These are phyloP conservation scores for Viridothelium virens DNA, from an alignment of 495 filamentous ascomycete species.

Conservation along the genomic window DNA sequence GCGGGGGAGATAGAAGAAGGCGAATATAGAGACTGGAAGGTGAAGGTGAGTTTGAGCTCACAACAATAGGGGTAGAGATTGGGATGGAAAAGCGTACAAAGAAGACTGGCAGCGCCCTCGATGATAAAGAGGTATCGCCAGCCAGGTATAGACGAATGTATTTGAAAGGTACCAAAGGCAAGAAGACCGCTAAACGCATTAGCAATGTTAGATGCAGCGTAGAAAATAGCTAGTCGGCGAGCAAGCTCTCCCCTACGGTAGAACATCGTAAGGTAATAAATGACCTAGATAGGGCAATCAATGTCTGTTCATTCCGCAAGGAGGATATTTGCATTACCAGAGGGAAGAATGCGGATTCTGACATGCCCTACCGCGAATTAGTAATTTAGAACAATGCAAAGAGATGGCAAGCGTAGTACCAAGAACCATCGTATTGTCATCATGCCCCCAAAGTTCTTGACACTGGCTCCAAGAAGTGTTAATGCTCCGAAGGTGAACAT, in stretches of 20 bases:
- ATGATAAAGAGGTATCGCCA: constrained; percentile 78
- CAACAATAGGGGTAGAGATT: constrained; percentile 28
- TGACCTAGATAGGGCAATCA: constrained; percentile 1
- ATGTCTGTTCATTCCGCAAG: background rate
- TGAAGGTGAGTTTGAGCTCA: background rate
- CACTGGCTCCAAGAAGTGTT: constrained; percentile 20
- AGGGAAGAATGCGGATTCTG: constrained; percentile 68
- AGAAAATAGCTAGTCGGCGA: constrained; percentile 68
- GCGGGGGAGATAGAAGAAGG: constrained; percentile 62
- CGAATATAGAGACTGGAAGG: constrained; percentile 48
- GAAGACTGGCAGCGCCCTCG: constrained; percentile 57
- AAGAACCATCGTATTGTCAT: constrained; percentile 53
- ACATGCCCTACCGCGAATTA: constrained; percentile 44
- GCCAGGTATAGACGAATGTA: constrained; percentile 34
- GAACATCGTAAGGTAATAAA: constrained; percentile 55
- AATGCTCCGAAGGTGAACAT: constrained; percentile 25
- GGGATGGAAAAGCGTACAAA: constrained; percentile 31
- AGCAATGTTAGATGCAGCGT: constrained; percentile 66
- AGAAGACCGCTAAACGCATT: constrained; percentile 67
- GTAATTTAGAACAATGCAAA: background rate
- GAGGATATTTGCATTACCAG: constrained; percentile 44
- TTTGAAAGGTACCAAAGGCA: constrained; percentile 70
- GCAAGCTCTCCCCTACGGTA: constrained; percentile 72
- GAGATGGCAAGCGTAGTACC: background rate
- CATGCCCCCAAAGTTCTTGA: constrained; percentile 21